Percentiles rank a stretch among this genome's conserved stretches.
Evolutionary conservation across 2,329 filamentous ascomycete species (phyloP).

Genomic region (Periconia macrospinosa): DNA sequence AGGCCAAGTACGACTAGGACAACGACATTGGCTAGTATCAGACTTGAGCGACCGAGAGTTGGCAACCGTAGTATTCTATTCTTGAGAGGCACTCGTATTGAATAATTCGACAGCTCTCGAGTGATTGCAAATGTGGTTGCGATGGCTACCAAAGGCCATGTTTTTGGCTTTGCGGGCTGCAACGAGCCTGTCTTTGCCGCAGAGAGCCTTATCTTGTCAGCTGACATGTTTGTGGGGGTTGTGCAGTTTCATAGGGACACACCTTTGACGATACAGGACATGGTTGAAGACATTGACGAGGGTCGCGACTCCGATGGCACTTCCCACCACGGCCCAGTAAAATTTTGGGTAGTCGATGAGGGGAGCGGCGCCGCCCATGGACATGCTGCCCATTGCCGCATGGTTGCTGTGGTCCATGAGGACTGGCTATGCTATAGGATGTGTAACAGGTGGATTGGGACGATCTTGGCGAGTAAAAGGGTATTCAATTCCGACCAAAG

Average conservation of each 20-base stretch:
- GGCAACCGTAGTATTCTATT: conserved; percentile 42
- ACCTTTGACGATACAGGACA: conserved; percentile 55
- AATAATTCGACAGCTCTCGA: conserved; percentile 57
- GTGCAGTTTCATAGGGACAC: conserved; percentile 7
- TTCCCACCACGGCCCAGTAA: conserved; percentile 57
- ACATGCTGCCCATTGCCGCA: conserved; percentile 44
- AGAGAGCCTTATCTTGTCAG: conserved; percentile 46
- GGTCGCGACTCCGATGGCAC: conserved; percentile 47
- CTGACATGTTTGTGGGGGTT: not conserved
- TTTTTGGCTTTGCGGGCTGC: conserved; percentile 58
- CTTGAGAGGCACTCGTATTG: conserved; percentile 41
- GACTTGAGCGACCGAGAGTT: conserved; percentile 40
- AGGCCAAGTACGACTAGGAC: conserved; percentile 59
- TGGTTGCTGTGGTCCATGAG: conserved; percentile 5
- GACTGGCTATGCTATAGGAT: not conserved
- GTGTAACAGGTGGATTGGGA: not conserved
- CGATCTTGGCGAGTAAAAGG: not conserved
- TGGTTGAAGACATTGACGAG: conserved; percentile 52
- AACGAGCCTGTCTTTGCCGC: conserved; percentile 42
- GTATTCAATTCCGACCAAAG: not conserved
- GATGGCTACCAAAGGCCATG: conserved; percentile 49
- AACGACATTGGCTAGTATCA: conserved; percentile 52
- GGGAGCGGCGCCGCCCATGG: conserved; percentile 49
- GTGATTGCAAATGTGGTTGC: conserved; percentile 58
- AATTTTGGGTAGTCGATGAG: conserved; percentile 54